Evolutionary conservation across 2,329 filamentous ascomycete species (phyloP), one percentile per base, ranked within the genome.

Genomic region (Scorias spongiosa): DNA sequence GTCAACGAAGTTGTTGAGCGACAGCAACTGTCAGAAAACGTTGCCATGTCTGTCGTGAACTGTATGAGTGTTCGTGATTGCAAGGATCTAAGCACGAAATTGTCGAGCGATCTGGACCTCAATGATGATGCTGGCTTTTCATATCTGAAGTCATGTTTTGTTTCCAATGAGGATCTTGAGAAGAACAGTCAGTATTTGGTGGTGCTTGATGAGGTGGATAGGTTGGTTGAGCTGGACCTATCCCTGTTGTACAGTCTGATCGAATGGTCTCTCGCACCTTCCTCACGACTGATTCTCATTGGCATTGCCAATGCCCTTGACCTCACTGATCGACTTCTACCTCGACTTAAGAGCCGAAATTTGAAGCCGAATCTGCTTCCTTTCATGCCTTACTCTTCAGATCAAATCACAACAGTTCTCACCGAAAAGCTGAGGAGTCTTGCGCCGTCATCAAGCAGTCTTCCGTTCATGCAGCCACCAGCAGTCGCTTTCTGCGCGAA

Each of bases 241-340:
- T 86, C 93, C 53, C 81, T 91, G 44, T 70, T 98, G 11, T 95
- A 96, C 65, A 83, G 79, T 48, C 70, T 98, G n/a, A 95, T 98
- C 53, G 88, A 95, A 60, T 96, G 89, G 88, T 93, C 91, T 1
- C 69, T 98, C 56, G 77, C 85, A 49, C 79, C 79, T 49, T 75
- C 76, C 1, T 95, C 91, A 0, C 78, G 76, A 15, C 77, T 98
- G 5, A 70, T 91, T 30, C 70, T 98, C 14, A 76, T 98, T 41
- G 91, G 91, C 40, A 94, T 98, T 57, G 91, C 91, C 53, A 98
- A 98, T 57, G 91, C 91, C 3, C 71, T 98, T 43, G 91, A 98
- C 59, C 70, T 98, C 45, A 98, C 91, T 0, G 91, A 96, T 59
- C 84, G 91, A 9, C 94, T 95, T 54, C 72, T 98, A 15, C 91